phyloP scores from a whole-genome alignment of 2,329 filamentous ascomycete genomes.

The Nemania diffusa region DNA sequence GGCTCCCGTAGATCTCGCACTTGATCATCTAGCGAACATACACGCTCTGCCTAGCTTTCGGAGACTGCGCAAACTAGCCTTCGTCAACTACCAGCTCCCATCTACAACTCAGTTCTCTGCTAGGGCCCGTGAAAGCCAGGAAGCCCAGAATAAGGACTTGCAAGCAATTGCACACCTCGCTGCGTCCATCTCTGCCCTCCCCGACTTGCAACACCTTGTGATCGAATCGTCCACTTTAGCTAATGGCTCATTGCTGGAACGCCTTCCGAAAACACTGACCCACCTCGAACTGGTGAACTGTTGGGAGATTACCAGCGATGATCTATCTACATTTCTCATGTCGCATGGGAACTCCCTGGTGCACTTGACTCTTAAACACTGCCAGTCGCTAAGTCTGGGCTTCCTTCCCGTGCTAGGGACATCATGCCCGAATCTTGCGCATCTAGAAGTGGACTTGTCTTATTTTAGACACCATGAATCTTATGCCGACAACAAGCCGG shows the following conservation, averaged over 20 bases:
- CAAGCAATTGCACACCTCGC: conserved; percentile 53
- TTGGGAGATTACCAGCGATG: conserved; percentile 74
- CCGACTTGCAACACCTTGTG: conserved; percentile 71
- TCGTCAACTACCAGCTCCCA: conserved; percentile 72
- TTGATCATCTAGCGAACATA: conserved; percentile 61
- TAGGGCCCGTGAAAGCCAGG: conserved; percentile 36
- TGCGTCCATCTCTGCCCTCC: conserved; percentile 63
- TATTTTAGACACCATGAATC: conserved; percentile 78
- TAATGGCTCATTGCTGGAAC: conserved; percentile 73
- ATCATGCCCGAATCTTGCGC: conserved; percentile 76
- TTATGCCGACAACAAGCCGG: conserved; percentile 77
- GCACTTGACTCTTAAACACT: conserved; percentile 78
- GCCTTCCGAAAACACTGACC: conserved; percentile 72
- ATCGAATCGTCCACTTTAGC: conserved; percentile 81
- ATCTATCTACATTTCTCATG: conserved; percentile 72
- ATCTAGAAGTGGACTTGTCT: conserved; percentile 79
- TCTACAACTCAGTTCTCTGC: conserved; percentile 48
- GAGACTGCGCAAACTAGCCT: conserved; percentile 64
- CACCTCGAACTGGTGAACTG: conserved; percentile 83
- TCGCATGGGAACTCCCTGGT: conserved; percentile 75
- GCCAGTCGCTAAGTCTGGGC: conserved; percentile 78
- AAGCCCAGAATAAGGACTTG: conserved; percentile 48
- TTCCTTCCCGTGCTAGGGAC: conserved; percentile 75
- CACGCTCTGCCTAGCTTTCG: conserved; percentile 69
- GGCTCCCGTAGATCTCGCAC: conserved; percentile 57